Evolutionary conservation across 345 rosid species (phyloP).

Genomic region (Acer campestre): DNA sequence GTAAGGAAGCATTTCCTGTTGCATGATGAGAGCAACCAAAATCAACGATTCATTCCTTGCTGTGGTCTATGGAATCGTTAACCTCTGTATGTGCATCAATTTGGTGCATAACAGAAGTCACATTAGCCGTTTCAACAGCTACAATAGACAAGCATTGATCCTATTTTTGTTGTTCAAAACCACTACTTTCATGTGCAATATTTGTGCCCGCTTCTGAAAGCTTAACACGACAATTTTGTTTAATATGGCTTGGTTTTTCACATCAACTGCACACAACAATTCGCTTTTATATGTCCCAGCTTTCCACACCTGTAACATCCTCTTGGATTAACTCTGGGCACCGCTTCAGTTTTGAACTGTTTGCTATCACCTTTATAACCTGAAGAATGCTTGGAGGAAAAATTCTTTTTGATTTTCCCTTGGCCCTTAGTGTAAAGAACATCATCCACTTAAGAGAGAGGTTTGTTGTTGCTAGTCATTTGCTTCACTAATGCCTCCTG

Average conservation of each 20-base stretch:
- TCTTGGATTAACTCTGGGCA: too few relatives aligned
- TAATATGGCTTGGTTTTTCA: background rate
- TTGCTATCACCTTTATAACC: background rate
- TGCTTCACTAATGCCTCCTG: constrained; percentile 17
- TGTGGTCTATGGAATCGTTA: background rate
- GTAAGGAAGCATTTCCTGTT: background rate
- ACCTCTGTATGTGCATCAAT: too few relatives aligned
- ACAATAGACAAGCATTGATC: constrained; percentile 9
- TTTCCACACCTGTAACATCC: constrained; percentile 8
- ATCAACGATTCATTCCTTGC: constrained; percentile 13
- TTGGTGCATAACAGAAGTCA: too few relatives aligned
- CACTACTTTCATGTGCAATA: constrained; percentile 4
- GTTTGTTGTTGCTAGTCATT: background rate
- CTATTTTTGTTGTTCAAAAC: background rate
- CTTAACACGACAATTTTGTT: constrained; percentile 7
- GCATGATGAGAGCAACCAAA: constrained; percentile 19
- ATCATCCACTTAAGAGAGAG: background rate
- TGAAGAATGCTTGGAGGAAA: background rate
- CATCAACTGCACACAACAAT: constrained; percentile 1
- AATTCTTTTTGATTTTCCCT: background rate
- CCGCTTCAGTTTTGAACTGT: background rate
- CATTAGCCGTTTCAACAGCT: background rate
- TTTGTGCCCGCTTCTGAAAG: background rate
- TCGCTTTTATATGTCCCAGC: background rate
- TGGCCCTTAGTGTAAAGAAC: background rate